Evolutionary conservation across 768 basidiomycete genomes (phyloP).

Genomic region (Suillus subaureus): DNA sequence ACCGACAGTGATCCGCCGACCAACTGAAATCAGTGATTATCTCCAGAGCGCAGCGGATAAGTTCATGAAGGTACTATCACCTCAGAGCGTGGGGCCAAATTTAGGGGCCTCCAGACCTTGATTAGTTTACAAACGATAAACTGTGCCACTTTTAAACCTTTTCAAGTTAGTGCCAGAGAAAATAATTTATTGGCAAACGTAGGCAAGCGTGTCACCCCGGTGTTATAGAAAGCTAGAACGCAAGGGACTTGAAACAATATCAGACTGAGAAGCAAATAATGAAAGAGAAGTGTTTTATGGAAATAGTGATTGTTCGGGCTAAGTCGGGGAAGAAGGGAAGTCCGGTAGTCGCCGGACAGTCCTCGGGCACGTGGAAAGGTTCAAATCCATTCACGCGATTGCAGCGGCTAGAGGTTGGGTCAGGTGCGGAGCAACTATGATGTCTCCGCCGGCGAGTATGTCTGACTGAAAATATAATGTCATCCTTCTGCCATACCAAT

Average conservation of each 20-base stretch:
- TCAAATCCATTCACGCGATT: conserved; percentile 29
- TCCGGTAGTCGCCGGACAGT: conserved; percentile 13
- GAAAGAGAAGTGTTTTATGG: conserved; percentile 5
- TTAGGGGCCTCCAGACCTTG: conserved; percentile 1
- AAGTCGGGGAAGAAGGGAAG: conserved; percentile 8
- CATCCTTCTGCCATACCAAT: not conserved
- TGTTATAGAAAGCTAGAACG: not conserved
- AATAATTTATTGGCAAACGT: not conserved
- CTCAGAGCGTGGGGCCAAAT: not conserved
- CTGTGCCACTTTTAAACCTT: not conserved
- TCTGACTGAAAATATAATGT: conserved; percentile 11
- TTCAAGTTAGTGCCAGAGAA: not conserved
- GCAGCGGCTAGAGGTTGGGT: conserved; percentile 19
- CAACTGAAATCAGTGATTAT: not conserved
- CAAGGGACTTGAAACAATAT: not conserved
- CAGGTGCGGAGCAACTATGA: conserved; percentile 32
- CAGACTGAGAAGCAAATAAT: not conserved
- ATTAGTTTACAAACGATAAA: not conserved
- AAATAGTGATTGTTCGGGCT: not conserved
- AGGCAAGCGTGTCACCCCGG: not conserved
- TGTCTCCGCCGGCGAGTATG: conserved; percentile 32
- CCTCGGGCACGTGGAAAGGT: conserved; percentile 25
- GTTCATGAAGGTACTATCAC: not conserved
- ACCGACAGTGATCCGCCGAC: not conserved
- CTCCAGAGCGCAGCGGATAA: not conserved